Base-by-base conservation (phyloP, 345 rosid species). In the Salix koriyanagi region DNA sequence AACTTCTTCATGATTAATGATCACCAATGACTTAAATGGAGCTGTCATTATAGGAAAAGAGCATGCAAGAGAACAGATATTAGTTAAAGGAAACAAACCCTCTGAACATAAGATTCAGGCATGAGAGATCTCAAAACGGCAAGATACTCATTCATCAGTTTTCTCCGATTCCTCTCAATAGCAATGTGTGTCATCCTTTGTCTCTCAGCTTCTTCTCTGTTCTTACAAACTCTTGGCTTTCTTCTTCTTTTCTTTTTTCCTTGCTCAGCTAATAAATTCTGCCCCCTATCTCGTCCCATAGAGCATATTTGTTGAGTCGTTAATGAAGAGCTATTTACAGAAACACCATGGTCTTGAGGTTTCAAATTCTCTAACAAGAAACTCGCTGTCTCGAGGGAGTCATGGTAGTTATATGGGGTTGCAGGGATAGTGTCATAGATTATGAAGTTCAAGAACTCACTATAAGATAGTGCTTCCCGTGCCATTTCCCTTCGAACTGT, bases 131-230 rank as follows among this genome's bases (percentile, higher is more conserved):
- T 80, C 72, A 94, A 80, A 78, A 86, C 91, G 70, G 94, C 84
- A 26, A 94, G 90, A 83, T 94, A 92, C 70, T 90, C 92, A 83
- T 91, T 92, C 94, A 92, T 92, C 82, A 84, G 97, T 88, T 88
- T 94, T 69, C 98, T 86, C 19, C 98, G 79, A 58, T 94, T 94
- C 83, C 98, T 88, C 81, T 92, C 98, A 7, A 92, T 94, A 21
- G 97, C 85, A 87, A 94, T 94, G 89, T 94, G 98, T 70, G 92
- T 89, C 93, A 92, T 92, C 86, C 98, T 83, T 77, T 91, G 92
- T 13, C 87, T 87, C 85, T 94, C 96, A 10, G 98, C 93, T 81
- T 92, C 96, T 82, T 91, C 92, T 83, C 84, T 89, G 83, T 90
- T 92, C 85, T 92, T 94, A 65, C 96, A 89, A 69, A 80, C 88